Conservation (phyloP, 1,284 basidiomycete species). For the Sphaerobolus stellatus region DNA sequence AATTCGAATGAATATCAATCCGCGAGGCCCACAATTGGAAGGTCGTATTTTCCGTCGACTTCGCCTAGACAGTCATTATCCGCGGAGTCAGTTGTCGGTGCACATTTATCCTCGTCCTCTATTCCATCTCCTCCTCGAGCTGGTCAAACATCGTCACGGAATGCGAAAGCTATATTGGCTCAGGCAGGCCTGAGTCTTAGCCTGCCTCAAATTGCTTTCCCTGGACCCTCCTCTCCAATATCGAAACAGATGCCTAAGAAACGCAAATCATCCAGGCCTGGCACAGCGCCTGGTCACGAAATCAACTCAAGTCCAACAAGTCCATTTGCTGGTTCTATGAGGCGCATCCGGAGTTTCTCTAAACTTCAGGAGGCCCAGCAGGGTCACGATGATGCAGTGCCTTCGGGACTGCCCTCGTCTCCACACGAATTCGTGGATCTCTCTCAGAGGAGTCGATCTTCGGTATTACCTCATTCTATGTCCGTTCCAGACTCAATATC, state of each 20-base stretch:
- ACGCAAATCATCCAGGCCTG: conserved; percentile 4
- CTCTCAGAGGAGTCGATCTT: neutral
- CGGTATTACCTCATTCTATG: conserved; percentile 9
- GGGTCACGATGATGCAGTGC: neutral
- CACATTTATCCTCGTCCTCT: too few relatives aligned
- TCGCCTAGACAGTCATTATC: conserved; percentile 24
- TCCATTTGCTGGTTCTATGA: conserved; percentile 24
- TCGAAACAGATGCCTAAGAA: neutral
- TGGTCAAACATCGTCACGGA: conserved; percentile 23
- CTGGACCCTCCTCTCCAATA: conserved; percentile 39
- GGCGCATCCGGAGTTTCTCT: conserved; percentile 48
- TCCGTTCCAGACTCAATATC: neutral
- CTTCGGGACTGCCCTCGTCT: too few relatives aligned
- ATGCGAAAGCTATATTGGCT: conserved; percentile 49
- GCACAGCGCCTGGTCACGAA: conserved; percentile 9
- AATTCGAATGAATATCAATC: neutral
- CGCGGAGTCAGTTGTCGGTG: conserved; percentile 1
- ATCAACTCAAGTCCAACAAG: conserved; percentile 18
- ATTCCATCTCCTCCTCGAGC: too few relatives aligned
- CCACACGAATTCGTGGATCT: too few relatives aligned
- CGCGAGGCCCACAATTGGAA: neutral
- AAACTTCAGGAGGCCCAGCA: conserved; percentile 1
- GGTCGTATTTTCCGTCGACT: neutral
- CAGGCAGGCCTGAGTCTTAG: conserved; percentile 60
- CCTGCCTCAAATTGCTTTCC: conserved; percentile 48